These are phyloP conservation scores for Neurospora sp. DNA, from an alignment of 495 filamentous ascomycete species.

Conservation along the genomic window DNA sequence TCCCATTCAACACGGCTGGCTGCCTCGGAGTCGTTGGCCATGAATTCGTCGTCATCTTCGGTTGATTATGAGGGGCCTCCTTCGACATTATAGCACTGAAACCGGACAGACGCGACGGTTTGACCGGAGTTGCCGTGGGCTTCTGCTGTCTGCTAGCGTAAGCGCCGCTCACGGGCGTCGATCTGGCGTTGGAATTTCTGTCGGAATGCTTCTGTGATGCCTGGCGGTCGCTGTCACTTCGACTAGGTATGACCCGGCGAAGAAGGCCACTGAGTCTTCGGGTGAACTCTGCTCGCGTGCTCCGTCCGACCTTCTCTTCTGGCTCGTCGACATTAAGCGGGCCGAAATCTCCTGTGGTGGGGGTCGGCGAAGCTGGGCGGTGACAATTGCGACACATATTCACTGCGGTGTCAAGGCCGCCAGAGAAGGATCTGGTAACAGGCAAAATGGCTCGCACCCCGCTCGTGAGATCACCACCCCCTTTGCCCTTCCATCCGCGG, in stretches of 20 bases:
- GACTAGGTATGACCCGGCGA: slow-evolving; percentile 9
- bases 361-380: slow-evolving; percentile 9
- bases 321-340: neutral
- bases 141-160: slow-evolving; percentile 5
- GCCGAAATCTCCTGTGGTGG: neutral
- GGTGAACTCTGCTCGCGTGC: neutral
- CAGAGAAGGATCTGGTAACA: neutral
- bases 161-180: slow-evolving; percentile 1
- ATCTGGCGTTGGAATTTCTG: neutral
- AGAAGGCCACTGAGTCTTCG: slow-evolving; percentile 11
- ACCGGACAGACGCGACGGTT: neutral
- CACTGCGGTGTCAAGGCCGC: slow-evolving; percentile 2
- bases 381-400: slow-evolving; percentile 15
- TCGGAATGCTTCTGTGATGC: slow-evolving; percentile 1
- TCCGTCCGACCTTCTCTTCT: neutral
- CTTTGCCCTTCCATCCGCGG: slow-evolving; percentile 8
- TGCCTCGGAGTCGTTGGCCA: neutral
- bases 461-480: slow-evolving; percentile 5
- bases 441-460: slow-evolving; percentile 12
- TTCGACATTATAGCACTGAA: slow-evolving; percentile 1
- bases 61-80: neutral
- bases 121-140: neutral
- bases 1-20: neutral
- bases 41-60: neutral
- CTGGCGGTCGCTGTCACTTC: slow-evolving; percentile 1